Conservation (phyloP, 1,284 basidiomycete genomes). For the Cryptococcus sp. region DNA sequence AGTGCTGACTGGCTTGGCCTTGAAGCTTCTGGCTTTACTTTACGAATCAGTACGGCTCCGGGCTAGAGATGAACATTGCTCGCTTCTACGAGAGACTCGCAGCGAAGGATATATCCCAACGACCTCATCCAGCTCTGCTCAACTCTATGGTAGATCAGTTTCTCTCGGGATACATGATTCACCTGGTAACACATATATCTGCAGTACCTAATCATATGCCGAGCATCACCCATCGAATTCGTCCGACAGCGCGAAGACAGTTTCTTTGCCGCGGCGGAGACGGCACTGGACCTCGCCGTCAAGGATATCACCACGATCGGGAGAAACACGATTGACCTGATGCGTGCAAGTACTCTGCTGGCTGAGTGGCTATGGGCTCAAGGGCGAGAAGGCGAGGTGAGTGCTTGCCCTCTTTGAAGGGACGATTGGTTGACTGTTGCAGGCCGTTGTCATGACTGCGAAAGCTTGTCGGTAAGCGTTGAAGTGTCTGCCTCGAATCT, state of each 20-base stretch:
- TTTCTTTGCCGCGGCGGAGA: conserved; percentile 12
- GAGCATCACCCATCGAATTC: conserved; percentile 11
- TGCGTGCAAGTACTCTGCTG: conserved; percentile 12
- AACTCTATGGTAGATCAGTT: conserved; percentile 16
- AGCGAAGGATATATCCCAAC: background rate
- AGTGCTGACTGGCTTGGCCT: background rate
- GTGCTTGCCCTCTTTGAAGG: background rate
- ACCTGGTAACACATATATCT: background rate
- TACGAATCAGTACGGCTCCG: conserved; percentile 9
- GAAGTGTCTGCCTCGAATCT: background rate
- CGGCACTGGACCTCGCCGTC: conserved; percentile 7
- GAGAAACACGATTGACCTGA: conserved; percentile 12
- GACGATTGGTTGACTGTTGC: background rate
- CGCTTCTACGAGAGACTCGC: conserved; percentile 18
- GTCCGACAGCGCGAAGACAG: conserved; percentile 7
- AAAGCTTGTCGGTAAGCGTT: conserved; percentile 10
- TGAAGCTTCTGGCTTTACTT: conserved; percentile 20
- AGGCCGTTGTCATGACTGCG: conserved; percentile 10
- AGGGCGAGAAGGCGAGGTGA: conserved; percentile 14
- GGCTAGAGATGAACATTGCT: conserved; percentile 17
- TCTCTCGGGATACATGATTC: background rate
- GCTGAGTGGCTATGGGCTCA: conserved; percentile 14
- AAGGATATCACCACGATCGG: background rate
- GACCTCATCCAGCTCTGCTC: conserved; percentile 12
- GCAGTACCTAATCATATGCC: conserved; percentile 18